A percentile compares a stretch with the other conserved stretches of the same genome.
phyloP scores from a whole-genome alignment of 2,329 filamentous ascomycete genomes.

The Arthroderma sp. region DNA sequence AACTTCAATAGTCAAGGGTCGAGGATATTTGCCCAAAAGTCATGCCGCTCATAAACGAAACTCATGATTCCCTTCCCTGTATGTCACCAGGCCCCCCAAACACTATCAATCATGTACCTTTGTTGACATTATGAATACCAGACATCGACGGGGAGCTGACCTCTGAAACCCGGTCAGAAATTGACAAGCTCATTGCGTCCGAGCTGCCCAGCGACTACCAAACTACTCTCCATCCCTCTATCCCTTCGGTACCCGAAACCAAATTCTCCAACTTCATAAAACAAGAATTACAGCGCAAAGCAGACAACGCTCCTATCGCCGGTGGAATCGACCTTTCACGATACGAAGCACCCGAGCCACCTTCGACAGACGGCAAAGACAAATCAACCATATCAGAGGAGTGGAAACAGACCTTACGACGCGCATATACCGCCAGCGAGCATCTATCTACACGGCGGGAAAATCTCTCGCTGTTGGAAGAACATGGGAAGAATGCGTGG shows the following conservation, averaged over 20 bases:
- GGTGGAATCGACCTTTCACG: conserved; percentile 61
- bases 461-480: conserved; percentile 62
- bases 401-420: conserved; percentile 40
- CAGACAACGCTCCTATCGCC: conserved; percentile 43
- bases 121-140: conserved; percentile 23
- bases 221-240: conserved; percentile 43
- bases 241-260: conserved; percentile 40
- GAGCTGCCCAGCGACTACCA: conserved; percentile 45
- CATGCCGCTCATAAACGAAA: conserved; percentile 56
- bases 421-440: conserved; percentile 45
- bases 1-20: too few species aligned
- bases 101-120: conserved; percentile 6
- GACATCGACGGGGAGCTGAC: conserved; percentile 71
- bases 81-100: conserved; percentile 21
- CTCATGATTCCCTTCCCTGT: conserved; percentile 75
- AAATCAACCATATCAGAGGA: conserved; percentile 24
- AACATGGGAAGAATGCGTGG: conserved; percentile 82
- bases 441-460: conserved; percentile 45
- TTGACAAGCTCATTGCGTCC: conserved; percentile 54
- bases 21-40: not conserved
- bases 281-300: conserved; percentile 55
- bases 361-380: conserved; percentile 25
- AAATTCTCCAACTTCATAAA: conserved; percentile 53
- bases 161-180: conserved; percentile 45
- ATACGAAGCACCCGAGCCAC: conserved; percentile 64